These are phyloP conservation scores for Domatiomyces catenatus DNA, from an alignment of 2,329 filamentous ascomycete genomes.

Conservation along the genomic window DNA sequence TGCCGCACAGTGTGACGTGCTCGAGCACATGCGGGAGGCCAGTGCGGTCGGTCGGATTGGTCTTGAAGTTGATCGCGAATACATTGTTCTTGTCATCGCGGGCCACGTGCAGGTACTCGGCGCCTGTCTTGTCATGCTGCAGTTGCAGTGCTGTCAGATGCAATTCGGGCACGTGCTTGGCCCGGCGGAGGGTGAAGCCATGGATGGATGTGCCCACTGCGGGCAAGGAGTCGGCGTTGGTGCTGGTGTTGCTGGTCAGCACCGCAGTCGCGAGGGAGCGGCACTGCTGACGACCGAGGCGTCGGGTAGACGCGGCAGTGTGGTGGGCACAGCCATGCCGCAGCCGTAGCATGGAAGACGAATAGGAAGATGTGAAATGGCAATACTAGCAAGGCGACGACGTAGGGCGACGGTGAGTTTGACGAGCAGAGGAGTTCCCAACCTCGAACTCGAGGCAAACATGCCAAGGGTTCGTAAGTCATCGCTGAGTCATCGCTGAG, in stretches of 20 bases:
- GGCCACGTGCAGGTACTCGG: conserved; percentile 89
- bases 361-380: not conserved
- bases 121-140: conserved; percentile 86
- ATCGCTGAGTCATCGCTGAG: too few relatives aligned
- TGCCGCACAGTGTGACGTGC: conserved; percentile 92
- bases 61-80: conserved; percentile 98
- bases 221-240: conserved; percentile 58
- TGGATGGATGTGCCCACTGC: conserved; percentile 61
- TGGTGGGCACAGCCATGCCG: not conserved
- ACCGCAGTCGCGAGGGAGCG: not conserved
- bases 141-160: conserved; percentile 83
- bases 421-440: too few relatives aligned
- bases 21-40: conserved; percentile 94
- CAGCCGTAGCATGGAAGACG: not conserved
- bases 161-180: conserved; percentile 86
- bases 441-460: too few relatives aligned
- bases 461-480: too few relatives aligned
- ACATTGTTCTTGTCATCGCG: conserved; percentile 97
- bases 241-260: not conserved
- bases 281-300: not conserved
- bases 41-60: conserved; percentile 90
- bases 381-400: too few relatives aligned
- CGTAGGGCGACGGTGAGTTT: too few relatives aligned
- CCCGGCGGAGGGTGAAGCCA: conserved; percentile 78
- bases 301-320: not conserved